Base-by-base conservation (phyloP, 2,329 filamentous ascomycete species). In the Trichoderma sp. region DNA sequence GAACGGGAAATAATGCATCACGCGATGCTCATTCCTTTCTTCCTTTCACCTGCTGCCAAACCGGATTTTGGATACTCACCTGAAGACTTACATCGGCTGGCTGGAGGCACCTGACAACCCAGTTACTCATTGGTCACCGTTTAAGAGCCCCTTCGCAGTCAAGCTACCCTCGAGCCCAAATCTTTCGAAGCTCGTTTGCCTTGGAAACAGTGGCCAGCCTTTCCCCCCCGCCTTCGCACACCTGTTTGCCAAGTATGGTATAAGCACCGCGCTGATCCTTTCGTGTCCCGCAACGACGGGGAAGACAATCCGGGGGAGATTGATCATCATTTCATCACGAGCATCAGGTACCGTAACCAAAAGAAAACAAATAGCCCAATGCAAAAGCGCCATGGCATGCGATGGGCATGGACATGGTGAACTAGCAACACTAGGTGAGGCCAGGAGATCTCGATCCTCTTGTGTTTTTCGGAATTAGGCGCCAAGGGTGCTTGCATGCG, bases 321-420 rank as follows among this genome's bases (percentile, higher is more conserved):
- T 66, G 24, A 66, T 66, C 63, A 66, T 66, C 63, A 57, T 56
- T 55, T 35, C 53, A 66, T 66, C 53, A 57, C 40, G 53, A 49
- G 62, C 24, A 65, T 29, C 62, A 64, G 52, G 62, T 52, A 47
- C 62, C 14, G 19, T 13, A 31, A 19, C 27, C 52, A 31, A 43
- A 43, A 43, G 5, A 19, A 19, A 35, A 35, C 10, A 63, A 40
- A 64, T 31, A 40, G 61, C 31, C 33, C 58, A 53, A 63, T 13
- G 33, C 31, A 31, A 21, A 13, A 43, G 33, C 21, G 8, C 19
- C 47, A 8, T 7, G n/a, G 43, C n/a, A 49, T 49, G 14, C n/a
- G 43, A 8, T 21, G n/a, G 47, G 19, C n/a, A n/a, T 27, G 27
- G 27, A 49, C 21, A 21, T n/a, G 35, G n/a, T 43, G 27, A 29